Evolutionary conservation across 768 basidiomycete species (phyloP).

Genomic region (Lactifluus subvellereus): DNA sequence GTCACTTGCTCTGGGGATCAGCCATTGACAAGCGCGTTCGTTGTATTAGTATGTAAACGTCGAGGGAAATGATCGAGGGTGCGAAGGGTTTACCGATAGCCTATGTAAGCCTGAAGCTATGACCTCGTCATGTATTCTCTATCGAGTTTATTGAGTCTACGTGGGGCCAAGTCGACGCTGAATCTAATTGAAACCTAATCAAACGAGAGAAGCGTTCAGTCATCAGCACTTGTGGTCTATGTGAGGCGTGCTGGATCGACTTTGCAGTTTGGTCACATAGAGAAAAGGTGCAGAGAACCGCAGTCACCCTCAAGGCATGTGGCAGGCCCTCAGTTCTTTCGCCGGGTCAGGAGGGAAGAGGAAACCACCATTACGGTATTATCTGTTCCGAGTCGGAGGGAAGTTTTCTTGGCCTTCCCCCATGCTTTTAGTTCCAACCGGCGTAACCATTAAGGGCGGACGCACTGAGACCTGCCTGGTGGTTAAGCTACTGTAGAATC

Average conservation of each 20-base stretch:
- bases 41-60: background rate
- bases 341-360: background rate
- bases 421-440: background rate
- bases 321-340: background rate
- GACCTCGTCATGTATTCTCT: background rate
- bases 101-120: background rate
- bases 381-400: background rate
- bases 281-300: background rate
- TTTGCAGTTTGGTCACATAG: background rate
- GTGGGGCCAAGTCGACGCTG: background rate
- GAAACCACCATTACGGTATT: background rate
- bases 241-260: background rate
- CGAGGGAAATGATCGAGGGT: slow-evolving; percentile 9
- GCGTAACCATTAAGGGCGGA: background rate
- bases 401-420: background rate
- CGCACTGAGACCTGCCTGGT: background rate
- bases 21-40: background rate
- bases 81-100: background rate
- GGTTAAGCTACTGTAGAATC: background rate
- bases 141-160: background rate
- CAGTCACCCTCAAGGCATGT: background rate
- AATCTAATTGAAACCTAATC: background rate
- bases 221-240: background rate
- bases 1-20: background rate
- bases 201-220: background rate